A percentile compares a stretch with the other conserved stretches of the same genome.
phyloP scores from a whole-genome alignment of 1,139 yeast genomes.

The Diutina sp. region DNA sequence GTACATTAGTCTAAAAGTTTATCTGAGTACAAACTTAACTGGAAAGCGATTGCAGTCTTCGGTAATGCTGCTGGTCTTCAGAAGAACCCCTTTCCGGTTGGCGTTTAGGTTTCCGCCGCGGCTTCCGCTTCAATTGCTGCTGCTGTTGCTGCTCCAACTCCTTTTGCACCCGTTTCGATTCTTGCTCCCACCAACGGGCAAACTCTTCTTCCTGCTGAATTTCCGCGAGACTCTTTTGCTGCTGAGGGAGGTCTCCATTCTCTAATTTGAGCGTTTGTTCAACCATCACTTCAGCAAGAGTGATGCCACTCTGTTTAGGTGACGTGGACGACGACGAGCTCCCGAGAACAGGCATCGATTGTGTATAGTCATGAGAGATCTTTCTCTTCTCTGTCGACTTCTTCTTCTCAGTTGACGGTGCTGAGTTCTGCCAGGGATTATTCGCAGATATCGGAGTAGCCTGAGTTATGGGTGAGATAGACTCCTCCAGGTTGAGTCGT shows the following conservation, averaged over 20 bases:
- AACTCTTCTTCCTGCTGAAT: conserved; percentile 72
- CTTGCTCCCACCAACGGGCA: conserved; percentile 74
- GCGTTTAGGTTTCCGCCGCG: not conserved
- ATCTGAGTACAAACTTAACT: not conserved
- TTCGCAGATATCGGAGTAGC: not conserved
- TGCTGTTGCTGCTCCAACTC: not conserved
- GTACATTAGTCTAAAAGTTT: not conserved
- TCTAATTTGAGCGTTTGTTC: conserved; percentile 36
- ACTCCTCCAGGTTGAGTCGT: conserved; percentile 9
- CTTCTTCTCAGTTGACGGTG: not conserved
- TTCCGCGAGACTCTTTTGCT: conserved; percentile 41
- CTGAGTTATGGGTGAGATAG: not conserved
- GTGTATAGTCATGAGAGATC: not conserved
- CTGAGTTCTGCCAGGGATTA: not conserved
- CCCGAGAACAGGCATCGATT: not conserved
- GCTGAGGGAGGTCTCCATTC: conserved; percentile 7
- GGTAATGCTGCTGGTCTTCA: not conserved
- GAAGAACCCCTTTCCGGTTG: not conserved
- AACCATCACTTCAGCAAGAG: conserved; percentile 25
- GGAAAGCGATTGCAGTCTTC: not conserved
- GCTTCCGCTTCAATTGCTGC: not conserved
- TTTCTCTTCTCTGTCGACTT: not conserved
- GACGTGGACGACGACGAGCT: not conserved
- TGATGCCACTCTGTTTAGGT: conserved; percentile 7
- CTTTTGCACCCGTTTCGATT: conserved; percentile 45